A percentile compares a stretch with the other conserved stretches of the same genome.
Evolutionary conservation across 768 basidiomycete species (phyloP).

Genomic region (Naematelia aurantialba): DNA sequence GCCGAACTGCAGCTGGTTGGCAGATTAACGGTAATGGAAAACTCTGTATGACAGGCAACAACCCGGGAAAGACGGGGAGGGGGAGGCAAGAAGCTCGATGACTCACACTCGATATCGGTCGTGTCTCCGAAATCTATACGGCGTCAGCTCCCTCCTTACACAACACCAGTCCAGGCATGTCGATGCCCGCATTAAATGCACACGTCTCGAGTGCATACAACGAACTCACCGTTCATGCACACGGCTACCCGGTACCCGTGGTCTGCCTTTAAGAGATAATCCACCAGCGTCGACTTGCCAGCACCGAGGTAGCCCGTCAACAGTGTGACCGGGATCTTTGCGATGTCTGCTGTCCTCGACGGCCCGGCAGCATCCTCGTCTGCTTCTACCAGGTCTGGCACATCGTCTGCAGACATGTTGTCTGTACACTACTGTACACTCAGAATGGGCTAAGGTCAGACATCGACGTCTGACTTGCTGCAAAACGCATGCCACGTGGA

Average conservation of each 20-base stretch:
- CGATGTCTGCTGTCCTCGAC: slow-evolving; percentile 12
- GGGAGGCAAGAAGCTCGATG: background rate
- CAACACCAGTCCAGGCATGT: slow-evolving; percentile 10
- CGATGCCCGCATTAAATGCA: too few relatives aligned
- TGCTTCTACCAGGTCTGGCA: background rate
- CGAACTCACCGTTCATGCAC: slow-evolving; percentile 76
- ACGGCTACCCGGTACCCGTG: slow-evolving; percentile 97
- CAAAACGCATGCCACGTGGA: too few relatives aligned
- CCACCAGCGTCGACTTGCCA: slow-evolving; percentile 88
- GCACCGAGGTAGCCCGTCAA: slow-evolving; percentile 88
- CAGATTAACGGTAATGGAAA: background rate
- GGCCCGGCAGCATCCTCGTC: slow-evolving; percentile 12
- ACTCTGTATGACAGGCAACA: background rate
- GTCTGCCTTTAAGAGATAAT: slow-evolving; percentile 85
- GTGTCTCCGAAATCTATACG: slow-evolving; percentile 75
- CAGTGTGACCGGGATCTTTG: slow-evolving; percentile 76
- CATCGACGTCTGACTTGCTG: too few relatives aligned
- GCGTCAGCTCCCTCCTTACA: too few relatives aligned
- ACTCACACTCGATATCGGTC: slow-evolving; percentile 85
- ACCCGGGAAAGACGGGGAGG: background rate
- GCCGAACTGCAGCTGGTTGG: too few relatives aligned
- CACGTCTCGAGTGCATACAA: too few relatives aligned
- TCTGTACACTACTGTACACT: too few relatives aligned
- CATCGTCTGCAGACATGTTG: too few relatives aligned
- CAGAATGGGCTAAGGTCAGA: too few relatives aligned